Evolutionary conservation across 2,329 filamentous ascomycete genomes (phyloP).

Genomic region (Ceratocystiopsis sp.): DNA sequence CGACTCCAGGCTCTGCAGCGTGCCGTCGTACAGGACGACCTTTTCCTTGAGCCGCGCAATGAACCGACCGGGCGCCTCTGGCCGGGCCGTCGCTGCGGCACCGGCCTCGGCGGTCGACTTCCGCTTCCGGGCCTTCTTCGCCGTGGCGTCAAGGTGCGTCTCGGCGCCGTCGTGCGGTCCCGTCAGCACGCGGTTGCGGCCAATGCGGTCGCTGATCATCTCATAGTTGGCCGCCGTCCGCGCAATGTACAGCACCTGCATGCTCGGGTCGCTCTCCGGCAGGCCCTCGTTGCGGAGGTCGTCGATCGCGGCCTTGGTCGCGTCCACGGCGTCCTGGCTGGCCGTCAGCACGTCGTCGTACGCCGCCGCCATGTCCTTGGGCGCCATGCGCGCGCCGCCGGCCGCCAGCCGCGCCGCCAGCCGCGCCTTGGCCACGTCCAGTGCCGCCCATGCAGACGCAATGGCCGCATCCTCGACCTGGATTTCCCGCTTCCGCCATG

Average conservation of each 20-base stretch:
- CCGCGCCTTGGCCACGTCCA: slow-evolving; percentile 35
- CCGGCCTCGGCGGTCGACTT: slow-evolving; percentile 14
- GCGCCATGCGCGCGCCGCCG: slow-evolving; percentile 28
- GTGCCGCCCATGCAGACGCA: slow-evolving; percentile 61
- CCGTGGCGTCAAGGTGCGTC: slow-evolving; percentile 27
- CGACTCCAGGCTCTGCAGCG: slow-evolving; percentile 75
- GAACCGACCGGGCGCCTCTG: slow-evolving; percentile 57
- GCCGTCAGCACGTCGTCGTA: slow-evolving; percentile 85
- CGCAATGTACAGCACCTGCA: slow-evolving; percentile 87
- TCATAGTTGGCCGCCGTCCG: slow-evolving; percentile 88
- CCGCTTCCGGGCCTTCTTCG: slow-evolving; percentile 16
- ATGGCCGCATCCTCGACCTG: slow-evolving; percentile 87
- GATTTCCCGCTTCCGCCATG: slow-evolving; percentile 73
- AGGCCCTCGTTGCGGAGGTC: slow-evolving; percentile 74
- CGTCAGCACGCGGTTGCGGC: slow-evolving; percentile 75
- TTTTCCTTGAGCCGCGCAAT: slow-evolving; percentile 70
- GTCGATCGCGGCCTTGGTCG: slow-evolving; percentile 83
- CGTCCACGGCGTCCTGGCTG: slow-evolving; percentile 86
- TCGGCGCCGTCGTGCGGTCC: slow-evolving; percentile 64
- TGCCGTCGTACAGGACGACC: slow-evolving; percentile 79
- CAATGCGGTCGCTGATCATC: slow-evolving; percentile 86
- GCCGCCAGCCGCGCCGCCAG: slow-evolving; percentile 31
- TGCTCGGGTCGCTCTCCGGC: slow-evolving; percentile 63
- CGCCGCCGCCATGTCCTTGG: slow-evolving; percentile 58
- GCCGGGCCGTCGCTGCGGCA: slow-evolving; percentile 21